Base-by-base conservation (phyloP, 2,329 filamentous ascomycete genomes). In the Pestalotiopsis sp. region DNA sequence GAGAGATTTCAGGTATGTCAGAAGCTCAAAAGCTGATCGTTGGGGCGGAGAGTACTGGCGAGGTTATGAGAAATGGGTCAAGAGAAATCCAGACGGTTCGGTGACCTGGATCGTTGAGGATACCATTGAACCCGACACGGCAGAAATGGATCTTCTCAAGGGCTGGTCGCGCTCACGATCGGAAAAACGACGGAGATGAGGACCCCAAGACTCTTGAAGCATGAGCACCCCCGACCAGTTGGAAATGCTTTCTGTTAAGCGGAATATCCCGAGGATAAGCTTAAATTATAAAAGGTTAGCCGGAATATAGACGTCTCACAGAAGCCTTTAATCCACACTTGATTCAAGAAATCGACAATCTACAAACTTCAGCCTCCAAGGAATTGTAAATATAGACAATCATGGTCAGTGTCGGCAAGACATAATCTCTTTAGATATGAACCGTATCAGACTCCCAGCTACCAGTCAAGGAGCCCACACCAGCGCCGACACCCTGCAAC, bases 41-140 rank as follows among this genome's bases (percentile, higher is more conserved):
- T 45, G 17, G 25, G 61, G 61, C 40, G 61, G 61, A 49, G 36
- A 52, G n/a, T 17, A 64, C 13, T 64, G 61, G 61, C 61, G 23
- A 31, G 61, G 61, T 25, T 38, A 38, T 17, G 40, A 49, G 7
- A 64, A 64, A 23, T 64, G 61, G 61, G 61, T 64, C 6, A 38
- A 23, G 3, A 20, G 40, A 7, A 64, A 38, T 13, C 40, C 61
- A 6, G 20, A 31, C 20, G 61, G 38, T 4, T 14, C 38, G 17
- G 23, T 25, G 40, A 38, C 25, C 1, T 64, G 40, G 20, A 64
- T 64, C 36, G 61, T 64, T 6, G 61, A 64, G 38, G 61, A 64
- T 14, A 38, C 14, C 4, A 64, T 64, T 38, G 40, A 64, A 12
- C n/a, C n/a, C 12, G 61, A 38, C 9, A 64, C 61, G 13, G 61